Evolutionary conservation across 2,329 filamentous ascomycete species (phyloP), one percentile per base, ranked within the genome.

Genomic region (Lasiodiplodia gonubiensis): DNA sequence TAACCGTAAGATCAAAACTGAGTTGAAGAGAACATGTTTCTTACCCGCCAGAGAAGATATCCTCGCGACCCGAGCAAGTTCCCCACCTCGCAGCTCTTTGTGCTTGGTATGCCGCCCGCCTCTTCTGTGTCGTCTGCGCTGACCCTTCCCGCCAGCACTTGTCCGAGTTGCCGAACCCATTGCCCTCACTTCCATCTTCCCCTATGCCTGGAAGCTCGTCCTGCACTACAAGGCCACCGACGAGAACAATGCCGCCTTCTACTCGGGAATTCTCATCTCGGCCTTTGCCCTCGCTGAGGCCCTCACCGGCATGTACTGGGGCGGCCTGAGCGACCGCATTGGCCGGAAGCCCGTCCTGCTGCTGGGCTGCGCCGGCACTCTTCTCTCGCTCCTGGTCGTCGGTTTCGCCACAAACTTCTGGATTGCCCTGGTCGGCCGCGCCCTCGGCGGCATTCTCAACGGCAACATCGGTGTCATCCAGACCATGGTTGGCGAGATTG

Each of bases 111-210:
- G 89, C 82, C 42, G 18, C 42, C 18, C 21, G 10, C 37, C 18
- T 27, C 49, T 27, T 14, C 18, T 23, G 6, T 61, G 21, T 33
- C 65, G 33, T 6, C 35, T 66, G 18, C 48, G 51, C 66, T 23
- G 46, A 64, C 59, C 67, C 21, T 52, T 25, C 33, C 63, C 30
- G 39, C 39, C 74, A 96, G 94, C 93, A 74, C 92, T 97, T 81
- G 93, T 97, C 74, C 92, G 94, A 74, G 87, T 97, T 70, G 92
- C 94, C 60, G 94, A 97, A 80, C 94, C 94, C 23, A 94, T 97
- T 74, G 94, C 94, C 59, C 86, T 97, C 72, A 97, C 93, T 2
- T 96, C 92, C 76, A 96, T 97, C 80, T 96, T 96, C 72, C 94
- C 94, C 16, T 97, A 97, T 68, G 78, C 79, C 23, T 80, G 78